A percentile compares a stretch with the other conserved stretches of the same genome.
These are phyloP conservation scores for Fagus sylvatica DNA, from an alignment of 306 rosid species.

Conservation along the genomic window DNA sequence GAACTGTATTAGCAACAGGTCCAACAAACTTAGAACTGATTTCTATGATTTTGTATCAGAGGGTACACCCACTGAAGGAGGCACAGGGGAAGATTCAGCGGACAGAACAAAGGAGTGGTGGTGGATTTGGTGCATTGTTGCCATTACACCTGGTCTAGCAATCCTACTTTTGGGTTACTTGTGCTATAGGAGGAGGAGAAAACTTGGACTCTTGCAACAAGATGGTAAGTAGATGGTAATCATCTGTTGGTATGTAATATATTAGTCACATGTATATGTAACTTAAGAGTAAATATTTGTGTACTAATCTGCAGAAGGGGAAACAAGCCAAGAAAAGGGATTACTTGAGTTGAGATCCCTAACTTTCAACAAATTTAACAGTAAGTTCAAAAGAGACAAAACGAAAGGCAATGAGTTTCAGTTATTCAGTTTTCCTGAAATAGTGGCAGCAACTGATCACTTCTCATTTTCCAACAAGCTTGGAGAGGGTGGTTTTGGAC, in stretches of 20 bases:
- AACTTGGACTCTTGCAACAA: slow-evolving; percentile 1
- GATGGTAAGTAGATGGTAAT: slow-evolving; percentile 14
- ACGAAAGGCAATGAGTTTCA: slow-evolving; percentile 6
- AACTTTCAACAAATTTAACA: neutral
- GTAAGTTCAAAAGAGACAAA: slow-evolving; percentile 21
- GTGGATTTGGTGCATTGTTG: slow-evolving; percentile 18
- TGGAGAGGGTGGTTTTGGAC: slow-evolving; percentile 41
- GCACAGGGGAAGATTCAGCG: neutral
- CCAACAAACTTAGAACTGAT: neutral
- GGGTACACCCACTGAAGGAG: slow-evolving; percentile 5
- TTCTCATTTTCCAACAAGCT: slow-evolving; percentile 29
- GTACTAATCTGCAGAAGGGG: slow-evolving; percentile 1
- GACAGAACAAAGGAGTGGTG: slow-evolving; percentile 15
- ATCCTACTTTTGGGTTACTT: slow-evolving; percentile 15
- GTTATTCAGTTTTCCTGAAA: slow-evolving; percentile 23
- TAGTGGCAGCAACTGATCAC: slow-evolving; percentile 24
- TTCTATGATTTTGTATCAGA: slow-evolving; percentile 7
- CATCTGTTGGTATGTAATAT: neutral
- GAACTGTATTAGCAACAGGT: neutral
- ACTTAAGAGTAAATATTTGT: neutral
- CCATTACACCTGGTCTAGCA: slow-evolving; percentile 6
- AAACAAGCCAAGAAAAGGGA: slow-evolving; percentile 24
- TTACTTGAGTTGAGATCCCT: slow-evolving; percentile 23
- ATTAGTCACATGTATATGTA: neutral
- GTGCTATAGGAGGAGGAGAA: slow-evolving; percentile 12